These are phyloP conservation scores for Vachellia collinsii DNA, from an alignment of 306 rosid species.

Conservation along the genomic window DNA sequence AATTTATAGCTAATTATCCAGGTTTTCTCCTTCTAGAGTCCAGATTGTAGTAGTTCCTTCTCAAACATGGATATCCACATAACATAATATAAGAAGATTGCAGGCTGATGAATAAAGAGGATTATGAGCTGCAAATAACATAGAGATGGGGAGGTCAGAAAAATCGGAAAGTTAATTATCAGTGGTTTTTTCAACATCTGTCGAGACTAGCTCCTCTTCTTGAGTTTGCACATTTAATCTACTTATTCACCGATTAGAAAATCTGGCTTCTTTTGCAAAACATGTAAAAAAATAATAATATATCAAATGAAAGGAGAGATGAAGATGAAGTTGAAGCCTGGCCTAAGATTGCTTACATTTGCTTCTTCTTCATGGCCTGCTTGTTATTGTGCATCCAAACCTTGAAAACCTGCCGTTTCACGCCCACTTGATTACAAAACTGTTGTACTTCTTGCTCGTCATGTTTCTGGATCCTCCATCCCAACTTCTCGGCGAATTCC, in stretches of 20 bases:
- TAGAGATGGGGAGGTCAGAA: conserved; percentile 3
- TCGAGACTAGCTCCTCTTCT: conserved; percentile 24
- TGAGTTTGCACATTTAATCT: conserved; percentile 42
- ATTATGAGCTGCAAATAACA: conserved; percentile 3
- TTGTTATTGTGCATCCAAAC: conserved; percentile 99
- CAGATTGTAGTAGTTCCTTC: conserved; percentile 20
- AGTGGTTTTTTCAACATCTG: conserved; percentile 18
- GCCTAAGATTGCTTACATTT: conserved; percentile 48
- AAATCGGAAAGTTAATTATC: conserved; percentile 8
- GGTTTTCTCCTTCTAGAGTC: neutral
- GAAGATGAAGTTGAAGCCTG: conserved; percentile 16
- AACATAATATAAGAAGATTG: neutral
- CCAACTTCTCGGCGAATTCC: conserved; percentile 84
- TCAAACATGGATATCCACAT: neutral
- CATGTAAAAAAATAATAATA: neutral
- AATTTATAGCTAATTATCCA: neutral
- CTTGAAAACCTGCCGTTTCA: conserved; percentile 81
- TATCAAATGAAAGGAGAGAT: neutral
- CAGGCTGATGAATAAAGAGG: neutral
- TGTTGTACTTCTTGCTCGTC: conserved; percentile 83
- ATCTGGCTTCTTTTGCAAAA: conserved; percentile 30
- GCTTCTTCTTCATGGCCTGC: conserved; percentile 75
- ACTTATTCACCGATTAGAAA: conserved; percentile 35
- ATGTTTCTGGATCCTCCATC: conserved; percentile 92
- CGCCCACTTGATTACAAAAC: conserved; percentile 75